Evolutionary conservation across 2,329 filamentous ascomycete species (phyloP).

Genomic region (Sporothrix variecibatus): DNA sequence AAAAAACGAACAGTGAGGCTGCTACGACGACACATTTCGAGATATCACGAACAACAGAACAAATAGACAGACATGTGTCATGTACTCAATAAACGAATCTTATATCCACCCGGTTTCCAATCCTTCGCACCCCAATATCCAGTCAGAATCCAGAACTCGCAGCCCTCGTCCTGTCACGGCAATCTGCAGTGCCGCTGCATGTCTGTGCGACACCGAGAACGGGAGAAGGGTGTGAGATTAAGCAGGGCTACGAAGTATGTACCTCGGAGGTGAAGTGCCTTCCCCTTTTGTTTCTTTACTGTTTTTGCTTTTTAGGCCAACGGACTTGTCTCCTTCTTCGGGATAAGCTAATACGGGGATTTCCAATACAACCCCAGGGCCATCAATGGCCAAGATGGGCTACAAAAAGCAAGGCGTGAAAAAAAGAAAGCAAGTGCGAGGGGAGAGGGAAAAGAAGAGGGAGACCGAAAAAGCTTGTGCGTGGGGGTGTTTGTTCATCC

Average conservation of each 20-base stretch:
- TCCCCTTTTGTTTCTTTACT: background rate
- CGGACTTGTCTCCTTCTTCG: conserved; percentile 13
- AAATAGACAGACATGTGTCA: background rate
- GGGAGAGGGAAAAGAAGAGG: background rate
- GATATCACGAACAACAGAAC: background rate
- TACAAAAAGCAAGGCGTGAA: background rate
- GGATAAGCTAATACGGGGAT: background rate
- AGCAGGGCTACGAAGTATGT: background rate
- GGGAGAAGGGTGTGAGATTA: too few species aligned
- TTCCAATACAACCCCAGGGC: background rate
- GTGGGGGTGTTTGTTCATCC: conserved; percentile 5
- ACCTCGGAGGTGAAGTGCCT: background rate
- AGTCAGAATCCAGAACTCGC: background rate
- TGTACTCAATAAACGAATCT: background rate
- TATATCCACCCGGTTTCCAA: background rate
- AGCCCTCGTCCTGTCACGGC: background rate
- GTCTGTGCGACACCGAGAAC: background rate
- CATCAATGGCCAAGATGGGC: background rate
- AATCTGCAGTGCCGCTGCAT: conserved; percentile 5
- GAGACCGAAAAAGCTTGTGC: background rate
- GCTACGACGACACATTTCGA: background rate
- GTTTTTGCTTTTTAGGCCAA: background rate
- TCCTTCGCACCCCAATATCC: background rate
- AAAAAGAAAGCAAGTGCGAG: background rate
- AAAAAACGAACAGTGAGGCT: background rate